Conservation (phyloP, 495 filamentous ascomycete genomes). For the Choiromyces venosus region DNA sequence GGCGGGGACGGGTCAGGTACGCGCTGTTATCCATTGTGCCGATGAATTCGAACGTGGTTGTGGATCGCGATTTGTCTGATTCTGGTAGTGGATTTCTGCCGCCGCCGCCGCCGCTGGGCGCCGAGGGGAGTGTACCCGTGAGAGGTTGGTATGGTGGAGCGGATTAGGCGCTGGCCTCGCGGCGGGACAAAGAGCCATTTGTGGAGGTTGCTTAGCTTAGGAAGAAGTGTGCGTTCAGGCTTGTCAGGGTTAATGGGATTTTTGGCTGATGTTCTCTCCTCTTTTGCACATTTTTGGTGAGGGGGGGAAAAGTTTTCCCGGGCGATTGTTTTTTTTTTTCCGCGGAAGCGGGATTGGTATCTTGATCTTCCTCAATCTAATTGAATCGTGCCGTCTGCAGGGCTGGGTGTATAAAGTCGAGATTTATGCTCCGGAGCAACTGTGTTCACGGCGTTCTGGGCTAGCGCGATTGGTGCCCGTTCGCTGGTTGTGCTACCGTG, state of each 20-base stretch:
- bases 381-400: constrained; percentile 63
- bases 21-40: constrained; percentile 68
- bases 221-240: constrained; percentile 74
- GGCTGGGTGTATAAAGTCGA: constrained; percentile 70
- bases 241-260: constrained; percentile 59
- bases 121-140: constrained; percentile 50
- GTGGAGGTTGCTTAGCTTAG: constrained; percentile 70
- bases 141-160: constrained; percentile 69
- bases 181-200: constrained; percentile 90
- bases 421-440: constrained; percentile 67
- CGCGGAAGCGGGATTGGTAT: constrained; percentile 42
- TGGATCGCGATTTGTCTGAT: constrained; percentile 47
- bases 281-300: constrained; percentile 42
- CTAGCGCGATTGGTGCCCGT: constrained; percentile 56
- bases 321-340: neutral
- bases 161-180: constrained; percentile 66
- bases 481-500: constrained; percentile 59
- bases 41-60: constrained; percentile 68
- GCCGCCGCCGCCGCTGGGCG: too few relatives aligned
- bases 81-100: neutral
- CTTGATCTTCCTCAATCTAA: constrained; percentile 60
- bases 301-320: neutral
- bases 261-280: constrained; percentile 57
- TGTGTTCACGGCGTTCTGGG: constrained; percentile 76
- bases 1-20: constrained; percentile 62